Percentiles rank a stretch among this genome's conserved stretches.
Conservation (phyloP, 2,329 filamentous ascomycete genomes). For the Phoma sp. region DNA sequence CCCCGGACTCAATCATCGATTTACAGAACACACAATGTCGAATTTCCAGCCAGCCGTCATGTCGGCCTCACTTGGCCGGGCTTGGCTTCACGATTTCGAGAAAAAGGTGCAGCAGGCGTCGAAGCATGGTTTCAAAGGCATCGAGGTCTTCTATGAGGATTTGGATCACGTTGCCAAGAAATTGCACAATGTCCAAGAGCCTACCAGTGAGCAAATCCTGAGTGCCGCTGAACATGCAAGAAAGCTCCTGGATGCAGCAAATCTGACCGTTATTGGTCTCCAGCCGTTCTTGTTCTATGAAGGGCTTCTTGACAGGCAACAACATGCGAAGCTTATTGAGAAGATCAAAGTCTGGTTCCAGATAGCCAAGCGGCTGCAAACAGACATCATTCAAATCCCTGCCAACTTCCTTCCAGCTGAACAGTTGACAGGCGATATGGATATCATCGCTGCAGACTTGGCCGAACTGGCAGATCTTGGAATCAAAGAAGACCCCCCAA, state of each 20-base stretch:
- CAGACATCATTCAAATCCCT: conserved; percentile 10
- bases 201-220: not conserved
- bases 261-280: conserved; percentile 4
- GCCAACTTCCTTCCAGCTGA: conserved; percentile 8
- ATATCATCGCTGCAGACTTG: conserved; percentile 2
- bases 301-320: conserved; percentile 8
- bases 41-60: conserved; percentile 3
- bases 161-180: conserved; percentile 8
- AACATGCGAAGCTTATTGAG: conserved; percentile 7
- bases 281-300: conserved; percentile 14
- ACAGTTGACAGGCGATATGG: conserved; percentile 6
- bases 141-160: conserved; percentile 14
- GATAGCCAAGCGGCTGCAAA: conserved; percentile 6
- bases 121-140: conserved; percentile 2
- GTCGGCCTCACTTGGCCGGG: conserved; percentile 8
- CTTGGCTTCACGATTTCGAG: conserved; percentile 9
- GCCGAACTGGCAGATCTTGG: not conserved
- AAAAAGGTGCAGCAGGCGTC: conserved; percentile 7
- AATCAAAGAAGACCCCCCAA: not conserved
- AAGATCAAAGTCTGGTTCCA: conserved; percentile 11
- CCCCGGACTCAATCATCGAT: not conserved
- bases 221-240: conserved; percentile 1
- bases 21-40: not conserved
- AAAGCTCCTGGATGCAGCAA: not conserved
- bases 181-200: not conserved